Percentiles rank a stretch among this genome's conserved stretches.
phyloP scores from a whole-genome alignment of 2,329 filamentous ascomycete genomes.

The Beauveria sp. region DNA sequence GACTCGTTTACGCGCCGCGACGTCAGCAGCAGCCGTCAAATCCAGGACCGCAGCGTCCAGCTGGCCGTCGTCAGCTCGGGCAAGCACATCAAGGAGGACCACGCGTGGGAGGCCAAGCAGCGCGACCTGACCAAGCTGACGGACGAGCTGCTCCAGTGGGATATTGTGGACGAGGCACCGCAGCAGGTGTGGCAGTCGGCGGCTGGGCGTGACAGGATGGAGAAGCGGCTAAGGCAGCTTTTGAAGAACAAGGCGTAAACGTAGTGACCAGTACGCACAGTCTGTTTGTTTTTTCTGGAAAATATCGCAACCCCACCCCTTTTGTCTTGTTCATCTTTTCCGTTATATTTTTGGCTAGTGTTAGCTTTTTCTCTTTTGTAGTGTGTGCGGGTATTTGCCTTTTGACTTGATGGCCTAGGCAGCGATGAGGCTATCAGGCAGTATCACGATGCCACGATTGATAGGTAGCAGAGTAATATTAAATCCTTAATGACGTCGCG shows the following conservation, averaged over 20 bases:
- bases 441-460: background rate
- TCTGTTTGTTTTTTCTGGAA: background rate
- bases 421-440: background rate
- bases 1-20: constrained; percentile 78
- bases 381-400: background rate
- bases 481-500: background rate
- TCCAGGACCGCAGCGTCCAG: constrained; percentile 69
- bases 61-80: constrained; percentile 80
- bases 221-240: constrained; percentile 68
- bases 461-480: background rate
- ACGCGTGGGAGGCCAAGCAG: constrained; percentile 77
- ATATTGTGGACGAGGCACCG: constrained; percentile 75
- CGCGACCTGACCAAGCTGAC: constrained; percentile 76
- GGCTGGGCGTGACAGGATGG: constrained; percentile 66
- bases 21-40: constrained; percentile 66
- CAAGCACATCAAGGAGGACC: constrained; percentile 55
- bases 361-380: background rate
- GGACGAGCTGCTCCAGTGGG: constrained; percentile 71
- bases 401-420: background rate
- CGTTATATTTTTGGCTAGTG: too few species aligned
- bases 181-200: constrained; percentile 77
- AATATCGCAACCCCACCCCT: too few species aligned
- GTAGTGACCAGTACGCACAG: background rate
- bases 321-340: too few species aligned
- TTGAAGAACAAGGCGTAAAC: constrained; percentile 31